Evolutionary conservation across 106 monocot species (phyloP).

Genomic region (Dioscorea zingiberensis): DNA sequence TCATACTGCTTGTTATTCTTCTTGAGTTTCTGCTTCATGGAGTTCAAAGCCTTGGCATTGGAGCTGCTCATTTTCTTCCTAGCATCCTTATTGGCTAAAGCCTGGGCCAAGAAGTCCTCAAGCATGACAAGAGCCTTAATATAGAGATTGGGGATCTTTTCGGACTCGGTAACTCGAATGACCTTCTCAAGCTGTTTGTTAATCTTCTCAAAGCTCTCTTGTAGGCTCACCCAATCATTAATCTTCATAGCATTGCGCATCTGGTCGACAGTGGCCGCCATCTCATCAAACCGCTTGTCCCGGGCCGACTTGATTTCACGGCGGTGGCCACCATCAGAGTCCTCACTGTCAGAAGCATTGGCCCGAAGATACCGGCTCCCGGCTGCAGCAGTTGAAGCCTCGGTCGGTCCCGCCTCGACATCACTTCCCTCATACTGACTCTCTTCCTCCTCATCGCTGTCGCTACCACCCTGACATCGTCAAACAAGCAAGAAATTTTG

Average conservation of each 20-base stretch:
- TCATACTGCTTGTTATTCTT: slow-evolving; percentile 95
- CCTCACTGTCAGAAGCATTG: slow-evolving; percentile 59
- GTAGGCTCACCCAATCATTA: slow-evolving; percentile 91
- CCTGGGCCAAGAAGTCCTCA: slow-evolving; percentile 75
- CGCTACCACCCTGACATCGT: slow-evolving; percentile 39
- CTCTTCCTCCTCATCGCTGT: slow-evolving; percentile 49
- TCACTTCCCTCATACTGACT: slow-evolving; percentile 32
- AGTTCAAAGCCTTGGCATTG: slow-evolving; percentile 87
- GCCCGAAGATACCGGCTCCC: slow-evolving; percentile 28
- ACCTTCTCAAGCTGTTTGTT: slow-evolving; percentile 98
- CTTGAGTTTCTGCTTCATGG: slow-evolving; percentile 97
- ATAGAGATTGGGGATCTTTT: slow-evolving; percentile 49
- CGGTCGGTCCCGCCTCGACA: slow-evolving; percentile 5
- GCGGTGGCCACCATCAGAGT: slow-evolving; percentile 49
- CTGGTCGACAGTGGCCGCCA: slow-evolving; percentile 77
- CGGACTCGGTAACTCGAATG: slow-evolving; percentile 57
- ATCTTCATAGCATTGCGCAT: slow-evolving; percentile 88
- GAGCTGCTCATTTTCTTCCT: slow-evolving; percentile 98
- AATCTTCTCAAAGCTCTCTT: slow-evolving; percentile 84
- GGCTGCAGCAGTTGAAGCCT: slow-evolving; percentile 3
- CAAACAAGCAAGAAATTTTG: neutral
- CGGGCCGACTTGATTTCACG: slow-evolving; percentile 58
- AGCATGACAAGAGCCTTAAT: slow-evolving; percentile 85
- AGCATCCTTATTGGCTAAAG: slow-evolving; percentile 81
- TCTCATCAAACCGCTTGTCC: slow-evolving; percentile 76